Percentiles rank a stretch among this genome's conserved stretches.
Evolutionary conservation across 192 early-diverging fungal species (phyloP).

Genomic region (Coemansia furcata): DNA sequence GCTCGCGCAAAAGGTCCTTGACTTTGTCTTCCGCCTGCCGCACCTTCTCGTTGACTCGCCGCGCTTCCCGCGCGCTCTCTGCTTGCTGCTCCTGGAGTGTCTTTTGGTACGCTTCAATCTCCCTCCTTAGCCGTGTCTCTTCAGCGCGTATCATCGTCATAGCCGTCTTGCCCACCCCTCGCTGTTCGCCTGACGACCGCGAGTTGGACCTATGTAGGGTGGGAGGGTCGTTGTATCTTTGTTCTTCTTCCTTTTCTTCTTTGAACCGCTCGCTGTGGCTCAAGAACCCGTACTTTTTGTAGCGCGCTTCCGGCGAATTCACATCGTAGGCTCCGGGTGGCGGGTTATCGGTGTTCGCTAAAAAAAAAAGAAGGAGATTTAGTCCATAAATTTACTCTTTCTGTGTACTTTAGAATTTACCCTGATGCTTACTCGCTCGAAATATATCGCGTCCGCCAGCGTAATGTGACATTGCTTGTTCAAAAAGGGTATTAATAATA

Average conservation of each 20-base stretch:
- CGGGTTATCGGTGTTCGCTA: slow-evolving; percentile 48
- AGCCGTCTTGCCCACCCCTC: slow-evolving; percentile 1
- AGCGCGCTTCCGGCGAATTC: slow-evolving; percentile 28
- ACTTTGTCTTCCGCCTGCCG: slow-evolving; percentile 24
- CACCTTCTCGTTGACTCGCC: slow-evolving; percentile 18
- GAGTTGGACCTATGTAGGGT: slow-evolving; percentile 7
- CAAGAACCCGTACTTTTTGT: slow-evolving; percentile 48
- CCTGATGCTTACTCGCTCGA: slow-evolving; percentile 28
- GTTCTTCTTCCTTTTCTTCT: neutral
- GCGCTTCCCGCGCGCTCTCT: slow-evolving; percentile 18
- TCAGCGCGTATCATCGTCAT: slow-evolving; percentile 30
- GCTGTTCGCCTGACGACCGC: neutral
- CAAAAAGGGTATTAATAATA: neutral
- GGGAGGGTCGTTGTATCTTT: neutral
- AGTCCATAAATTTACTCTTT: too few species aligned
- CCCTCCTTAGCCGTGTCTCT: slow-evolving; percentile 29
- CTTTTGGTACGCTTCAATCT: slow-evolving; percentile 33
- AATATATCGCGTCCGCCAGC: slow-evolving; percentile 46
- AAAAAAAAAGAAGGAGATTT: neutral
- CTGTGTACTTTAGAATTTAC: neutral
- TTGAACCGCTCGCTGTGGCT: slow-evolving; percentile 35
- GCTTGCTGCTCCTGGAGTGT: slow-evolving; percentile 16
- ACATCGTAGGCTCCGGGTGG: slow-evolving; percentile 41
- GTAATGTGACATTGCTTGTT: slow-evolving; percentile 26
- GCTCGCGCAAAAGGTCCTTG: slow-evolving; percentile 35